Conservation (phyloP, 495 filamentous ascomycete genomes). For the Hypoxylon trugodes region DNA sequence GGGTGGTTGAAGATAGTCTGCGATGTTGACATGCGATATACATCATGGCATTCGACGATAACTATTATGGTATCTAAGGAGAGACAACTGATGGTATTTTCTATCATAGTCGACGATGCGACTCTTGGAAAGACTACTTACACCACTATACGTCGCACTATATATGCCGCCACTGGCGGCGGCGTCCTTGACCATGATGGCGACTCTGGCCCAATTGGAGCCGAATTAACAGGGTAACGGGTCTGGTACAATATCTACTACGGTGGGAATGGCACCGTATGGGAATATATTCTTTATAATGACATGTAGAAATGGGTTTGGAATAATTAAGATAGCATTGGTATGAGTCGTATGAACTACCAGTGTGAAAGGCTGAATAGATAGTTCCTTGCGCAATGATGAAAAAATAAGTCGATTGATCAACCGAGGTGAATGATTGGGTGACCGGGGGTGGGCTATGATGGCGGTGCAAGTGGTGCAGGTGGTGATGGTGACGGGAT, state of each 20-base stretch:
- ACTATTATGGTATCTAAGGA: neutral
- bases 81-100: neutral
- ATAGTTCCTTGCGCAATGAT: constrained; percentile 7
- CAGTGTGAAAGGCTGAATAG: neutral
- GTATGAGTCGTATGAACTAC: neutral
- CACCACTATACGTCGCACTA: constrained; percentile 93
- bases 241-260: no score
- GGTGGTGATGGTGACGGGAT: neutral
- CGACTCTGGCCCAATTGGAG: constrained; percentile 5
- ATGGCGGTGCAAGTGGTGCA: no score
- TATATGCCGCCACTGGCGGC: constrained; percentile 64
- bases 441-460: constrained; percentile 9
- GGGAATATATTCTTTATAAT: neutral
- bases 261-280: no score
- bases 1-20: constrained; percentile 50
- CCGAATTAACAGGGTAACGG: neutral
- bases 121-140: constrained; percentile 55
- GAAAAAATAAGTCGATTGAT: constrained; percentile 5
- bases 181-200: constrained; percentile 52
- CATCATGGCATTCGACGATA: neutral
- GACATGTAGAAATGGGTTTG: no score
- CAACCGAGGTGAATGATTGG: constrained; percentile 12
- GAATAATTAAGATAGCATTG: neutral
- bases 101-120: neutral
- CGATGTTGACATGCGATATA: neutral